phyloP scores from a whole-genome alignment of 108 stramenopile species.

The Schizochytrium sp. region DNA sequence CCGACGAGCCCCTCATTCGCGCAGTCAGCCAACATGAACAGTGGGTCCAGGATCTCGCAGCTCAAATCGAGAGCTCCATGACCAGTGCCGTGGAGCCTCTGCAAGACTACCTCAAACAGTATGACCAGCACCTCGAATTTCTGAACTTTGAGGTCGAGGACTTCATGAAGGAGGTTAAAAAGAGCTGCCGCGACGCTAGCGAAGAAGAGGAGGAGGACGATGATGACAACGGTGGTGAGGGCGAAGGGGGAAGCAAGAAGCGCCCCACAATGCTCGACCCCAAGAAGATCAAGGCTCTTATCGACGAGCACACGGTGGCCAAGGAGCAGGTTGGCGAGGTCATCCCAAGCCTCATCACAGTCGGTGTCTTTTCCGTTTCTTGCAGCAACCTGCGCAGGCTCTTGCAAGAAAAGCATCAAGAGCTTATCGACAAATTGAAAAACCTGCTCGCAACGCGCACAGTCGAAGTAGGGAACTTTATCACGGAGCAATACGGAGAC shows the following conservation, averaged over 20 bases:
- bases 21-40: slow-evolving; percentile 19
- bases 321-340: slow-evolving; percentile 19
- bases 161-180: slow-evolving; percentile 25
- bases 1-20: slow-evolving; percentile 28
- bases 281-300: slow-evolving; percentile 19
- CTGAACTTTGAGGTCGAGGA: slow-evolving; percentile 48
- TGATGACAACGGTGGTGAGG: not conserved
- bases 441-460: slow-evolving; percentile 24
- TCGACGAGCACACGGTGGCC: slow-evolving; percentile 35
- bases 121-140: slow-evolving; percentile 33
- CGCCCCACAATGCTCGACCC: slow-evolving; percentile 40
- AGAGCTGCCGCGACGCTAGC: not conserved
- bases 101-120: slow-evolving; percentile 25
- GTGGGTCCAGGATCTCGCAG: slow-evolving; percentile 37
- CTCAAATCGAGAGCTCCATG: not conserved
- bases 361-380: slow-evolving; percentile 44
- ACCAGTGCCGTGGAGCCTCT: slow-evolving; percentile 6
- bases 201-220: slow-evolving; percentile 36
- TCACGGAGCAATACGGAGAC: slow-evolving; percentile 28
- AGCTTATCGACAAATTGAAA: slow-evolving; percentile 32
- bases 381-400: slow-evolving; percentile 16
- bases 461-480: not conserved
- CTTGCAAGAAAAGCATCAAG: slow-evolving; percentile 42
- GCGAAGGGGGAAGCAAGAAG: not conserved
- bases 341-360: slow-evolving; percentile 24